Conservation (phyloP, 495 filamentous ascomycete genomes). For the Trichocladium antarcticum region DNA sequence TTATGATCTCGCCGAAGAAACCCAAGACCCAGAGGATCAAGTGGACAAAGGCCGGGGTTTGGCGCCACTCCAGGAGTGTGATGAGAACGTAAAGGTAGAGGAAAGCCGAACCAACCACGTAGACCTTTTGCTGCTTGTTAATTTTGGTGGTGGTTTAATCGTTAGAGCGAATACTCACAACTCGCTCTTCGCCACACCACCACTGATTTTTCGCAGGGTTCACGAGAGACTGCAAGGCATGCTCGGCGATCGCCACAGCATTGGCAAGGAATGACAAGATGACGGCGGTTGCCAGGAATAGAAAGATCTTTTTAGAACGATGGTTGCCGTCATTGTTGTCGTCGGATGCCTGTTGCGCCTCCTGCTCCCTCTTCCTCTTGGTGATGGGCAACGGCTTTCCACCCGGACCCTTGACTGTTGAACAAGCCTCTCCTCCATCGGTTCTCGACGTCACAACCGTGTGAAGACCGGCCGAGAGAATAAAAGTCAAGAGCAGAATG, state of each 20-base stretch:
- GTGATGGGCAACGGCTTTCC: constrained; percentile 67
- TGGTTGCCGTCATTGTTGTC: constrained; percentile 42
- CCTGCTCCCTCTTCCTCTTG: constrained; percentile 34
- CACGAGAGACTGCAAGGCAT: constrained; percentile 56
- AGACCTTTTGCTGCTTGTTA: constrained; percentile 48
- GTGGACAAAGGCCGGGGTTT: constrained; percentile 62
- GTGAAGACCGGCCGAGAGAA: constrained; percentile 32
- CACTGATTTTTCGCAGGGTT: constrained; percentile 32
- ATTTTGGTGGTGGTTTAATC: neutral
- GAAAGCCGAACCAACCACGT: constrained; percentile 57
- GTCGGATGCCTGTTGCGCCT: constrained; percentile 22
- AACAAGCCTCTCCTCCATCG: constrained; percentile 31
- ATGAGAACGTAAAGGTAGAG: constrained; percentile 54
- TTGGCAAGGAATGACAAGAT: constrained; percentile 65
- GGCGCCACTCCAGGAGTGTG: constrained; percentile 65
- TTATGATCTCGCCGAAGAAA: constrained; percentile 53
- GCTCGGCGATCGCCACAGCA: constrained; percentile 60
- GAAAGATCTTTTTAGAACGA: constrained; percentile 60
- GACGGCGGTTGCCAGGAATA: constrained; percentile 55
- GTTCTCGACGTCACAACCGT: constrained; percentile 35
- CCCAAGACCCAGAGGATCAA: constrained; percentile 63
- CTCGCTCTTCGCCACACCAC: constrained; percentile 82
- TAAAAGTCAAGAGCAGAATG: constrained; percentile 34
- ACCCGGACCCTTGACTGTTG: constrained; percentile 51
- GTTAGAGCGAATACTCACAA: constrained; percentile 47